Conservation (phyloP, 1,284 basidiomycete genomes). For the Cryptococcus sp. region DNA sequence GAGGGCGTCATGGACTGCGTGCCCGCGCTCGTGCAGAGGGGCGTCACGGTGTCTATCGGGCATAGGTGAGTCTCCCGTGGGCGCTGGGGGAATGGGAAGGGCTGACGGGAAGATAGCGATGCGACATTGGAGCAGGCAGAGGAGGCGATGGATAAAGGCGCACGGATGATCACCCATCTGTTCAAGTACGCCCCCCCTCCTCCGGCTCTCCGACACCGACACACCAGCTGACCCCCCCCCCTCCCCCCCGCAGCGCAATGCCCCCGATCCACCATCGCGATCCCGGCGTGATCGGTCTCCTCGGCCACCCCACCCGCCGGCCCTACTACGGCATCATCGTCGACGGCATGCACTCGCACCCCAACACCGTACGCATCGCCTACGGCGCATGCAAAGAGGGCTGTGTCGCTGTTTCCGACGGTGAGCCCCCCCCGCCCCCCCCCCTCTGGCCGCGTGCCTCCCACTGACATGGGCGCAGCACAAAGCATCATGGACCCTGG, state of each 20-base stretch:
- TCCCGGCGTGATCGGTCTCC: slow-evolving; percentile 69
- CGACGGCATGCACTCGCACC: slow-evolving; percentile 85
- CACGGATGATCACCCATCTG: slow-evolving; percentile 80
- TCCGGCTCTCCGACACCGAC: background rate
- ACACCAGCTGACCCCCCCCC: background rate
- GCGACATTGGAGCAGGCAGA: slow-evolving; percentile 39
- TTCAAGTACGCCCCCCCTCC: slow-evolving; percentile 63
- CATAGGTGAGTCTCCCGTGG: slow-evolving; percentile 61
- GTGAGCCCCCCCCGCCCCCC: slow-evolving; percentile 49
- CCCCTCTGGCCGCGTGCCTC: background rate
- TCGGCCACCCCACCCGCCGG: slow-evolving; percentile 72
- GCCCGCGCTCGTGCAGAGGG: slow-evolving; percentile 59
- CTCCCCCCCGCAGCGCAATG: slow-evolving; percentile 27
- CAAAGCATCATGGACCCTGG: slow-evolving; percentile 75
- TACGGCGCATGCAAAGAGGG: slow-evolving; percentile 77
- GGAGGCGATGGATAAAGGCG: slow-evolving; percentile 50
- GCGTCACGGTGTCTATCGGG: slow-evolving; percentile 76
- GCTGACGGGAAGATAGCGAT: slow-evolving; percentile 14
- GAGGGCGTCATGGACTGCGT: slow-evolving; percentile 72
- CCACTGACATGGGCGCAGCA: no score
- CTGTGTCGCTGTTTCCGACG: slow-evolving; percentile 84
- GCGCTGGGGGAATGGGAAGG: background rate
- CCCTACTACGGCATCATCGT: slow-evolving; percentile 87
- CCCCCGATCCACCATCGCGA: slow-evolving; percentile 44
- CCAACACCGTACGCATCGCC: slow-evolving; percentile 80